These are phyloP conservation scores for Verticillium tricorpus DNA, from an alignment of 2,329 filamentous ascomycete species.

Conservation along the genomic window DNA sequence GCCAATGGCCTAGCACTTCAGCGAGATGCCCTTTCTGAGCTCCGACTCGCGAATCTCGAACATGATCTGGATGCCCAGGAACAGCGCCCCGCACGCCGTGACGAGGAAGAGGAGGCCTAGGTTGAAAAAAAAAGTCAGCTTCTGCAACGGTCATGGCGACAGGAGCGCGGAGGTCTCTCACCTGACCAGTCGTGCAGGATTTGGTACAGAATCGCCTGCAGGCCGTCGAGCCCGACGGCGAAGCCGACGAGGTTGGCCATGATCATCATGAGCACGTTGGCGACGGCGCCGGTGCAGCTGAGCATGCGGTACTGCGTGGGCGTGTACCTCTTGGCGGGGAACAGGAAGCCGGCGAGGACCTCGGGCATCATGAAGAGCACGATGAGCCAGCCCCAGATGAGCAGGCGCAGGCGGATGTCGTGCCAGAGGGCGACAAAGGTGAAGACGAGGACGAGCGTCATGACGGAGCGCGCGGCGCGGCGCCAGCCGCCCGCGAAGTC, in stretches of 20 bases:
- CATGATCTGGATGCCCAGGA: constrained; percentile 88
- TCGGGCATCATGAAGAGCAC: constrained; percentile 93
- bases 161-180: constrained; percentile 25
- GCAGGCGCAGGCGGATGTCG: constrained; percentile 83
- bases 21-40: constrained; percentile 70
- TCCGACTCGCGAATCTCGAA: constrained; percentile 90
- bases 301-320: constrained; percentile 71
- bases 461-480: constrained; percentile 52
- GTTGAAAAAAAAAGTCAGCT: constrained; percentile 14
- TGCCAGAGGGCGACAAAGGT: constrained; percentile 98
- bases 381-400: constrained; percentile 97
- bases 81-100: constrained; percentile 67
- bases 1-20: constrained; percentile 63
- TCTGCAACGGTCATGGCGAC: too few relatives aligned
- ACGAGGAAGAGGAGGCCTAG: constrained; percentile 68
- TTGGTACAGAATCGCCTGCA: constrained; percentile 69
- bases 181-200: constrained; percentile 73
- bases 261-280: constrained; percentile 93
- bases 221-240: constrained; percentile 82
- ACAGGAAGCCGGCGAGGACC: constrained; percentile 64
- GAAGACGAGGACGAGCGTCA: constrained; percentile 82
- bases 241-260: constrained; percentile 92
- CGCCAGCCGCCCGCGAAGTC: constrained; percentile 37
- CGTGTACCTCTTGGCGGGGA: constrained; percentile 71
- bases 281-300: constrained; percentile 74